Evolutionary conservation across 2,329 filamentous ascomycete genomes (phyloP).

Genomic region (Sphaerulina vaccinii): DNA sequence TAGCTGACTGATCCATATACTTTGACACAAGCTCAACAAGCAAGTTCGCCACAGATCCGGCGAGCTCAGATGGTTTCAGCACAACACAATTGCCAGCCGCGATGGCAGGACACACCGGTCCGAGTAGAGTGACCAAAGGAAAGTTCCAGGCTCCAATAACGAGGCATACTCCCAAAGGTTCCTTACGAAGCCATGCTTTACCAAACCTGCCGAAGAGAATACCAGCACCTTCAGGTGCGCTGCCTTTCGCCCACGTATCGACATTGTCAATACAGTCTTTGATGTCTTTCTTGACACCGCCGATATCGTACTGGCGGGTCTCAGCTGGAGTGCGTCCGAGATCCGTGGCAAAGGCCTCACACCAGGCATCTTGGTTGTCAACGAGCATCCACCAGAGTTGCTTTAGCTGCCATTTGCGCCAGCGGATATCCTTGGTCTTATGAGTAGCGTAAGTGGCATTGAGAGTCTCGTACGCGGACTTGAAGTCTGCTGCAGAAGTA

Average conservation of each 20-base stretch:
- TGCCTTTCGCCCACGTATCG: constrained; percentile 11
- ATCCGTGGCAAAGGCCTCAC: constrained; percentile 8
- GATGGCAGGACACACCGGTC: constrained; percentile 80
- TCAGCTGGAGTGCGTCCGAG: constrained; percentile 16
- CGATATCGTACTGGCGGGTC: constrained; percentile 13
- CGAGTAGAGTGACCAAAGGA: constrained; percentile 73
- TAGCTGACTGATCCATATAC: constrained; percentile 73
- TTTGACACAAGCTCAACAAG: constrained; percentile 72
- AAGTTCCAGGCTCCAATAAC: constrained; percentile 89
- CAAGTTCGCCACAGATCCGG: constrained; percentile 71
- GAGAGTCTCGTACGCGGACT: constrained; percentile 12
- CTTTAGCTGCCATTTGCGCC: constrained; percentile 20
- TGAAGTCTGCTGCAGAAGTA: constrained; percentile 11
- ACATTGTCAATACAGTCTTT: constrained; percentile 16
- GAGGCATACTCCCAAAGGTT: constrained; percentile 76
- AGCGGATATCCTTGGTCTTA: constrained; percentile 18
- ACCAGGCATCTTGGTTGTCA: constrained; percentile 13
- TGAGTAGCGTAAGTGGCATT: constrained; percentile 13
- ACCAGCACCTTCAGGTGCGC: constrained; percentile 12
- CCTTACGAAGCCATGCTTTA: constrained; percentile 73
- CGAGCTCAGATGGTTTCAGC: constrained; percentile 81
- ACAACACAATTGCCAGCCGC: constrained; percentile 82
- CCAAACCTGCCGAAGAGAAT: constrained; percentile 62
- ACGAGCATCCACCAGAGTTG: constrained; percentile 19
- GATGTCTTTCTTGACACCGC: constrained; percentile 15